phyloP scores from a whole-genome alignment of 768 basidiomycete genomes.

The Boletellus ananas region DNA sequence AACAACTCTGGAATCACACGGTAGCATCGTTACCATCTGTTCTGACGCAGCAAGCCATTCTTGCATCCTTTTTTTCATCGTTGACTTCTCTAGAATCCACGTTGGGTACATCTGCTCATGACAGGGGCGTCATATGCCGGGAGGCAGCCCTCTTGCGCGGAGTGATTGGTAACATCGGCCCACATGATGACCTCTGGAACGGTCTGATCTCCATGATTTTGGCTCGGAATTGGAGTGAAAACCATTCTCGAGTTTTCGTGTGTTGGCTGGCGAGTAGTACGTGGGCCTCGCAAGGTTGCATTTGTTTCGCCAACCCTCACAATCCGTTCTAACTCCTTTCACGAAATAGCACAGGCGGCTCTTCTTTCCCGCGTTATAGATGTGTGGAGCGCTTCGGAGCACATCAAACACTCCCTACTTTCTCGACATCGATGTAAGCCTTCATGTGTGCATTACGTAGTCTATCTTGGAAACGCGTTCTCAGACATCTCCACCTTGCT shows the following conservation, averaged over 20 bases:
- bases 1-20: conserved; percentile 45
- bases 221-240: conserved; percentile 56
- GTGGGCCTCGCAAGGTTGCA: conserved; percentile 28
- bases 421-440: conserved; percentile 71
- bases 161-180: conserved; percentile 50
- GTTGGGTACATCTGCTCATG: conserved; percentile 29
- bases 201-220: conserved; percentile 43
- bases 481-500: conserved; percentile 74
- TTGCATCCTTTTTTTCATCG: conserved; percentile 56
- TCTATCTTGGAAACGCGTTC: not conserved
- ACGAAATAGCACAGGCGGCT: conserved; percentile 37
- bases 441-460: not conserved
- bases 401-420: conserved; percentile 76
- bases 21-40: conserved; percentile 48
- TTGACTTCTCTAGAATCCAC: conserved; percentile 32
- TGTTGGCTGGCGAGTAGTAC: conserved; percentile 61
- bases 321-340: conserved; percentile 6
- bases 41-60: conserved; percentile 51
- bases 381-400: conserved; percentile 72
- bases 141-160: conserved; percentile 50
- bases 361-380: conserved; percentile 51
- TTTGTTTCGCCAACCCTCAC: not conserved
- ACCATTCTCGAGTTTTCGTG: conserved; percentile 57
- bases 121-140: conserved; percentile 45
- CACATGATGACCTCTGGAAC: conserved; percentile 52